Evolutionary conservation across 2,329 filamentous ascomycete species (phyloP), one percentile per base, ranked within the genome.

Genomic region (Blastomyces parvus): DNA sequence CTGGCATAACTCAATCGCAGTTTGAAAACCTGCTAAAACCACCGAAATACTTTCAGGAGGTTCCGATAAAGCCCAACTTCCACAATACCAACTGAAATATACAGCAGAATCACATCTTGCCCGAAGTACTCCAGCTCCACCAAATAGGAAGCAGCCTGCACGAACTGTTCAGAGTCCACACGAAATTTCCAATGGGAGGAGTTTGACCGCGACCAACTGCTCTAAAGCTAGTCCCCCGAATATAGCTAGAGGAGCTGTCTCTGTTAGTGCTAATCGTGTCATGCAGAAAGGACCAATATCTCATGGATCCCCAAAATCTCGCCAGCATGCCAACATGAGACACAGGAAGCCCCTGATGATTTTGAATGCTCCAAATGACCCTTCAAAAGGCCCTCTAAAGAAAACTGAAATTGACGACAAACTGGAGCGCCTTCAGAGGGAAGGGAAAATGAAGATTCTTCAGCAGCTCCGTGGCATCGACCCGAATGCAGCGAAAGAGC

Each of bases 341-440:
- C 7, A 17, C 7, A 40, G 25, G 19, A 42, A 25, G 4, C 5
- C 36, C 22, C 3, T 11, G 14, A 42, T 40, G 13, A 17, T 58
- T 40, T 42, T 25, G 22, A 25, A 58, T 38, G 3, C 22, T 3
- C 22, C 13, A 22, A 42, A 14, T n/a, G 7, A 58, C 0, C 1
- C 19, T 25, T 25, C 36, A 3, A n/a, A 22, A 6, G 22, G 6
- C 3, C 13, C 9, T 13, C 36, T 42, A 7, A 42, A 27, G 55
- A 42, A 42, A 58, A 27, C 0, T 17, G 3, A 40, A 17, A 64
- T 58, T 0, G 36, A 62, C 58, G 67, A 68, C 8, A 66, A 69
- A 58, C 62, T 72, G 36, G 64, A 66, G 55, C 64, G 63, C 3
- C 64, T 71, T 27, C 67, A 63, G 33, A 62, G 66, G 22, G 56